These are phyloP conservation scores for Pyrenochaeta sp. DNA, from an alignment of 2,329 filamentous ascomycete species.

Conservation along the genomic window DNA sequence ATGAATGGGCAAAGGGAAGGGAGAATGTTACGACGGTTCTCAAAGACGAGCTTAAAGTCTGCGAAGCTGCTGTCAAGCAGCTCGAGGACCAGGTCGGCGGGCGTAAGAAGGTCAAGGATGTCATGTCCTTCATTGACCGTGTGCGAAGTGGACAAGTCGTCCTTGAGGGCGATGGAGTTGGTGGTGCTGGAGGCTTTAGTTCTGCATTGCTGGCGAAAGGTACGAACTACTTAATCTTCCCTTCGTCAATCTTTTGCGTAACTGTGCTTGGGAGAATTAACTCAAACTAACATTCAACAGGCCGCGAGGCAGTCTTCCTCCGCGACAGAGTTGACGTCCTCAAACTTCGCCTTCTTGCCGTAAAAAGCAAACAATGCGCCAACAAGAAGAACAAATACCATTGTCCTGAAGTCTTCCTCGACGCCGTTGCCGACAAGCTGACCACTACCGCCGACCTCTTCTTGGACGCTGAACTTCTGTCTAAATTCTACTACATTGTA, in stretches of 20 bases:
- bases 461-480: slow-evolving; percentile 94
- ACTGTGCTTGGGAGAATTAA: neutral
- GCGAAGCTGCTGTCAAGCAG: slow-evolving; percentile 77
- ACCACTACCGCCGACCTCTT: slow-evolving; percentile 95
- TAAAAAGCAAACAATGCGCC: slow-evolving; percentile 90
- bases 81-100: slow-evolving; percentile 83
- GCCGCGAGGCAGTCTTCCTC: slow-evolving; percentile 91
- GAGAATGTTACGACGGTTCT: slow-evolving; percentile 82
- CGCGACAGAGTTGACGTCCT: slow-evolving; percentile 90
- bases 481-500: slow-evolving; percentile 92
- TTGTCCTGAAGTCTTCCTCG: slow-evolving; percentile 97
- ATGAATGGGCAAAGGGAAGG: slow-evolving; percentile 85
- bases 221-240: slow-evolving; percentile 50
- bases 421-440: slow-evolving; percentile 93
- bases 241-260: neutral
- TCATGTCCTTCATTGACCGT: slow-evolving; percentile 89
- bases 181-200: slow-evolving; percentile 93
- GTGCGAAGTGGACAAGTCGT: slow-evolving; percentile 85
- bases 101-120: slow-evolving; percentile 84
- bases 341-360: slow-evolving; percentile 85
- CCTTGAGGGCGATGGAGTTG: slow-evolving; percentile 82
- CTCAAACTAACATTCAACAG: slow-evolving; percentile 56
- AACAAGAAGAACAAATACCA: slow-evolving; percentile 90
- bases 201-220: slow-evolving; percentile 83
- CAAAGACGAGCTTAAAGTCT: slow-evolving; percentile 87